These are phyloP conservation scores for Schrenkiella parvula DNA, from an alignment of 345 rosid species.

Conservation along the genomic window DNA sequence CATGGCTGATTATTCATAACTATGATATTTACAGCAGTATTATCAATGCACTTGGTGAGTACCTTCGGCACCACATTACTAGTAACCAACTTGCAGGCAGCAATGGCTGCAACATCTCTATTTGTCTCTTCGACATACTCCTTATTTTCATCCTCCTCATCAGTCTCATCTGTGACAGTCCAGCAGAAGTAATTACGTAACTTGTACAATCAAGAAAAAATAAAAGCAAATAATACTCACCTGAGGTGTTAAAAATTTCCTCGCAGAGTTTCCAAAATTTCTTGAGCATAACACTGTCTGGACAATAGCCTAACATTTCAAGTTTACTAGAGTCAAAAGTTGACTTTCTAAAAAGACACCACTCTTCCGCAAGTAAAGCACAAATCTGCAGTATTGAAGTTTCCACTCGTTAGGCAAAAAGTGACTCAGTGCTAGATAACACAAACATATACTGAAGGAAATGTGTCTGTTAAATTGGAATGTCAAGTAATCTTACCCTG, in stretches of 20 bases:
- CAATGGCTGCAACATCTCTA: constrained; percentile 86
- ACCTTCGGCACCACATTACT: constrained; percentile 73
- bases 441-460: constrained; percentile 11
- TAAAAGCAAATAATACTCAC: constrained; percentile 34
- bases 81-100: constrained; percentile 85
- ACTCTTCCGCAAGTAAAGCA: constrained; percentile 67
- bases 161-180: constrained; percentile 65
- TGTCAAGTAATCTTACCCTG: constrained; percentile 52
- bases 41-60: constrained; percentile 15
- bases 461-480: neutral
- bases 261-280: constrained; percentile 89
- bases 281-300: constrained; percentile 54
- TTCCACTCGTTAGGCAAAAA: constrained; percentile 20
- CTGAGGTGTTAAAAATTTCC: constrained; percentile 65
- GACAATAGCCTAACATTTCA: constrained; percentile 67
- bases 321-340: constrained; percentile 67
- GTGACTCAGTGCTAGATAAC: neutral
- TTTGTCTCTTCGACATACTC: constrained; percentile 94
- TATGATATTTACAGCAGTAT: constrained; percentile 18
- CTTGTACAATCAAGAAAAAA: constrained; percentile 14
- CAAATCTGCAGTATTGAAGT: constrained; percentile 55
- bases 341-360: constrained; percentile 70
- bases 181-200: neutral
- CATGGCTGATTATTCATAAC: neutral
- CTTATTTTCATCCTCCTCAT: constrained; percentile 74